Evolutionary conservation across 306 rosid genomes (phyloP), one percentile per base, ranked within the genome.

Genomic region (Cicer pinnatifidum): DNA sequence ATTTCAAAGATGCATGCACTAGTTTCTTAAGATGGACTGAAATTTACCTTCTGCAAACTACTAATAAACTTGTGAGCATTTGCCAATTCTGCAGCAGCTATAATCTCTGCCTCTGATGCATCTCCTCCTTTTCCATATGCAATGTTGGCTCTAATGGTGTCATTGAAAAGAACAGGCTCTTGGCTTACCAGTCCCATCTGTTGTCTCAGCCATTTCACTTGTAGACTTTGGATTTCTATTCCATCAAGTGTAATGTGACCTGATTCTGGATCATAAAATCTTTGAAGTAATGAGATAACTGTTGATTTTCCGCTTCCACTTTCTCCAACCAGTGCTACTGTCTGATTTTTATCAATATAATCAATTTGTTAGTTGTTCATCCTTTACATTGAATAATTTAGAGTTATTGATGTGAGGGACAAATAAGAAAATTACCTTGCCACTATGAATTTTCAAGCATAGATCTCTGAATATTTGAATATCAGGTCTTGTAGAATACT

Each of bases 291-390:
- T 23, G 90, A 81, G 50, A 89, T 54, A 5, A 82, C 84, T 8
- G 90, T 89, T 19, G 92, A 89, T 66, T 89, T 89, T 53, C 96
- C 96, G 71, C 92, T 80, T 57, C 96, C 92, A 77, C 96, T 85
- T 85, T 89, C 92, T 63, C 96, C 92, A 28, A 89, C 92, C 9
- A 89, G 47, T 11, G 92, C 92, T 10, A 89, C 81, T 33, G 90
- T 90, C 96, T 87, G 82, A 8, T 54, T 52, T 9, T 46, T 40
- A 62, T 11, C 9, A 71, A 7, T 6, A 73, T 4, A 39, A 58
- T 56, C 62, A 61, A 47, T 33, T 11, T 16, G 47, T 80, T 72
- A 47, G 64, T 63, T 17, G 13, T 66, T 56, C 12, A 17, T 56
- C 38, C 19, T 56, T 37, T 11, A 13, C 71, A 58, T 10, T 59